Conservation (phyloP, 139 green algal species). For the Coelastrella sp. region DNA sequence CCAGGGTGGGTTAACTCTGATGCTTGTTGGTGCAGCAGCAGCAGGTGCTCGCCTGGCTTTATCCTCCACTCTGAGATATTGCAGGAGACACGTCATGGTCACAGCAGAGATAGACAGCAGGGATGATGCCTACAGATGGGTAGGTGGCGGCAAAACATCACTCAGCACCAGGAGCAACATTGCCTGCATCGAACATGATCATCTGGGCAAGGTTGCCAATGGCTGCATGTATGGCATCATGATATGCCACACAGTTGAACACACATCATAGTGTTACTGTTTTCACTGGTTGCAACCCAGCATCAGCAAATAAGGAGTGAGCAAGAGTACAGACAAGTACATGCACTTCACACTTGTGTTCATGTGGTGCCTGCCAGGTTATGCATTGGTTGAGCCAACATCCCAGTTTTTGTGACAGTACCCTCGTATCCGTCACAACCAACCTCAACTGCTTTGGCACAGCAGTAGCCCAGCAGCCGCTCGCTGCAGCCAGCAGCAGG, state of each 20-base stretch:
- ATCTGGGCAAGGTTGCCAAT: too few species aligned
- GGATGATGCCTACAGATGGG: conserved; percentile 56
- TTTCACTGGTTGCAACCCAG: too few species aligned
- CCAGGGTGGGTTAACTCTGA: conserved; percentile 40
- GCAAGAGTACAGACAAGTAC: too few species aligned
- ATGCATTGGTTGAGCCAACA: conserved; percentile 34
- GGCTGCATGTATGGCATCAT: too few species aligned
- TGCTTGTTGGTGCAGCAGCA: conserved; percentile 32
- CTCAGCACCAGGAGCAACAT: neutral
- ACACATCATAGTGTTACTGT: too few species aligned
- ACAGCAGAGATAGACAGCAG: conserved; percentile 52
- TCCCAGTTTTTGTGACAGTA: conserved; percentile 29
- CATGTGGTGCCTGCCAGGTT: neutral
- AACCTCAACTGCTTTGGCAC: conserved; percentile 44
- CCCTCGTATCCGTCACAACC: conserved; percentile 47
- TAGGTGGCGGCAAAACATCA: neutral
- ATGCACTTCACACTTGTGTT: too few species aligned
- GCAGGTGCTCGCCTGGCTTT: conserved; percentile 13
- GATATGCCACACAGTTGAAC: too few species aligned
- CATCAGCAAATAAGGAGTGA: too few species aligned
- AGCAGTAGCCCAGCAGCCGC: conserved; percentile 30
- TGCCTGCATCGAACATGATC: too few species aligned
- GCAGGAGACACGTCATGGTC: conserved; percentile 9
- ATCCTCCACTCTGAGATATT: neutral
- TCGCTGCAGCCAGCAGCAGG: neutral